These are phyloP conservation scores for Daldinia vernicosa DNA, from an alignment of 495 filamentous ascomycete genomes.

Conservation along the genomic window DNA sequence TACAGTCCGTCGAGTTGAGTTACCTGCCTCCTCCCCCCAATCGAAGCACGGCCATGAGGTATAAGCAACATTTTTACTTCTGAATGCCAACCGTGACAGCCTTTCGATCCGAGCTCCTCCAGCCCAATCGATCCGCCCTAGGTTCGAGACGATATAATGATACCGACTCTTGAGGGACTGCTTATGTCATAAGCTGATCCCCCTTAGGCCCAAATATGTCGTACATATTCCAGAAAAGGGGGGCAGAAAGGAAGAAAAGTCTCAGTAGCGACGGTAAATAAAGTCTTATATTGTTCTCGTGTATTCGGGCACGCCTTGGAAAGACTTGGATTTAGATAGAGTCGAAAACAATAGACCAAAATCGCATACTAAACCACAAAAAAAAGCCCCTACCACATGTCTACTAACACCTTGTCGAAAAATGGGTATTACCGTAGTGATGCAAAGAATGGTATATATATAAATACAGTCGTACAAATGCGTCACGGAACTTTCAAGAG, in stretches of 20 bases:
- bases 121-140: slow-evolving; percentile 5
- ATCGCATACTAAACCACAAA: slow-evolving; percentile 6
- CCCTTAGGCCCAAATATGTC: neutral
- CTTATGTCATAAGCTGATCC: slow-evolving; percentile 9
- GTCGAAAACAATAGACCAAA: slow-evolving; percentile 12
- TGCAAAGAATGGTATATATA: slow-evolving; percentile 43
- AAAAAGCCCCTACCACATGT: slow-evolving; percentile 20
- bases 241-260: slow-evolving; percentile 15
- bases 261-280: slow-evolving; percentile 36
- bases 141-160: slow-evolving; percentile 1
- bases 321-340: slow-evolving; percentile 21
- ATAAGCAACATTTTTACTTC: slow-evolving; percentile 2
- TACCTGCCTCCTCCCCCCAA: neutral
- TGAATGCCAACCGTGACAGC: neutral
- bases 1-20: slow-evolving; percentile 10
- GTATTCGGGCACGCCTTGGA: slow-evolving; percentile 8
- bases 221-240: slow-evolving; percentile 8
- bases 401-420: slow-evolving; percentile 33
- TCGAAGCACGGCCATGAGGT: slow-evolving; percentile 5
- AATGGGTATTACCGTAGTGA: slow-evolving; percentile 37
- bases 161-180: neutral
- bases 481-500: slow-evolving; percentile 32
- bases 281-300: slow-evolving; percentile 21
- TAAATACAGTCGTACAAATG: slow-evolving; percentile 42
- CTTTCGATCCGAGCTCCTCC: slow-evolving; percentile 2